A percentile compares a stretch with the other conserved stretches of the same genome.
phyloP scores from a whole-genome alignment of 441 rosid genomes.

The Adansonia rubrostipa region DNA sequence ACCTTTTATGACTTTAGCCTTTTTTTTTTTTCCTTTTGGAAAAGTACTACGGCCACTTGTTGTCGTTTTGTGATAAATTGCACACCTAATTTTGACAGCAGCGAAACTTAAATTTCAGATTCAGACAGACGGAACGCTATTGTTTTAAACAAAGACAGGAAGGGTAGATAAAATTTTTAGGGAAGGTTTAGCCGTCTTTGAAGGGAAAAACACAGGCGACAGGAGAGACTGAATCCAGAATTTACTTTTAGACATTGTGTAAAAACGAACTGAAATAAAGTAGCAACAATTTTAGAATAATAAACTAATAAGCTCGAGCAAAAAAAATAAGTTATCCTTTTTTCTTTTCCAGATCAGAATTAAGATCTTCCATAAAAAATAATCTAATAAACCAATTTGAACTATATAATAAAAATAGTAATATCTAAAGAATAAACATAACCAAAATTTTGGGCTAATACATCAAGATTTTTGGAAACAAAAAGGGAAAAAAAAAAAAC shows the following conservation, averaged over 20 bases:
- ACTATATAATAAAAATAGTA: too few relatives aligned
- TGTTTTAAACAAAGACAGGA: not conserved
- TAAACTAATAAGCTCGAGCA: too few relatives aligned
- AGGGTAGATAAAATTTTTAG: not conserved
- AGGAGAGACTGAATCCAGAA: not conserved
- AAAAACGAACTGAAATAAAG: not conserved
- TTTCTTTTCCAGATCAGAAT: too few relatives aligned
- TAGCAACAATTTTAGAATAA: not conserved
- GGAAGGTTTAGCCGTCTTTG: not conserved
- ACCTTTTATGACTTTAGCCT: not conserved
- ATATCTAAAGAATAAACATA: too few relatives aligned
- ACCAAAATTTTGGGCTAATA: too few relatives aligned
- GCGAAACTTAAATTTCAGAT: not conserved
- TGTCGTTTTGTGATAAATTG: constrained; percentile 1
- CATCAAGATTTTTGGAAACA: not conserved
- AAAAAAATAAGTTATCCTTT: too few relatives aligned
- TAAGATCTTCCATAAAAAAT: too few relatives aligned
- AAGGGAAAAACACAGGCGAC: not conserved
- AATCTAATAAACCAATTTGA: too few relatives aligned
- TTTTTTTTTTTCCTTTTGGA: not conserved
- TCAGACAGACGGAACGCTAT: not conserved
- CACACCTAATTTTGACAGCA: not conserved
- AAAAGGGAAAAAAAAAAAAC: not conserved
- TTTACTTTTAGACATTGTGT: too few relatives aligned
- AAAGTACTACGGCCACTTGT: not conserved